phyloP scores from a whole-genome alignment of 768 basidiomycete genomes.

The Suillus weaverae region DNA sequence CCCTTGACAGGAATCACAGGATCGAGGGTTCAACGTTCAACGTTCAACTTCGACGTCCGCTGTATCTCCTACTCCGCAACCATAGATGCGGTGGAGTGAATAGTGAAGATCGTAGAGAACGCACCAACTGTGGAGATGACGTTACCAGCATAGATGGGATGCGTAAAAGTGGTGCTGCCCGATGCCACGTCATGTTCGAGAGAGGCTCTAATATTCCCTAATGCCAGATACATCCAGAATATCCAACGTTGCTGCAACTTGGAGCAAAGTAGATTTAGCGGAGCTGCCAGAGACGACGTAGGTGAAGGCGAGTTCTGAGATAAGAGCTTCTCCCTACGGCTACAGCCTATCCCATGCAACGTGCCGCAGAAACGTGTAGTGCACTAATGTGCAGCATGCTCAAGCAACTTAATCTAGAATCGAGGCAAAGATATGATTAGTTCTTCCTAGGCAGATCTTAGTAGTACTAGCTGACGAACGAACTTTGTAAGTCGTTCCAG shows the following conservation, averaged over 20 bases:
- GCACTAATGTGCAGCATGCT: constrained; percentile 52
- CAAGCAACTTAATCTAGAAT: constrained; percentile 63
- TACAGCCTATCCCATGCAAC: constrained; percentile 44
- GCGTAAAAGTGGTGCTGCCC: constrained; percentile 81
- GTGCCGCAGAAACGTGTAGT: constrained; percentile 60
- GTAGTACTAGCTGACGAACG: neutral
- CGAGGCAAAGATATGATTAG: constrained; percentile 9
- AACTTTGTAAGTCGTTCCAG: neutral
- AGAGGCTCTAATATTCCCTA: constrained; percentile 43
- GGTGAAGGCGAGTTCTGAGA: constrained; percentile 68
- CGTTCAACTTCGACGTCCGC: constrained; percentile 58
- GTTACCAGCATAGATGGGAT: constrained; percentile 97
- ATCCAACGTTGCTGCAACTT: constrained; percentile 87
- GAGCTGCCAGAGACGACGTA: constrained; percentile 89
- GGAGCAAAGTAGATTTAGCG: constrained; percentile 90
- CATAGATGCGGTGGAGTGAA: constrained; percentile 86
- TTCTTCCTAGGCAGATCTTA: neutral
- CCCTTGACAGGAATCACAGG: constrained; percentile 68
- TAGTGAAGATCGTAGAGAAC: constrained; percentile 89
- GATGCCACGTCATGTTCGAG: constrained; percentile 64
- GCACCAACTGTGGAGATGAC: constrained; percentile 91
- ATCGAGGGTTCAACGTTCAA: constrained; percentile 58
- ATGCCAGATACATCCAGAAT: constrained; percentile 83
- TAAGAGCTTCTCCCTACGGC: constrained; percentile 76
- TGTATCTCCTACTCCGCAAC: constrained; percentile 54